Evolutionary conservation across 2,329 filamentous ascomycete species (phyloP).

Genomic region (Helicocarpus griseus): DNA sequence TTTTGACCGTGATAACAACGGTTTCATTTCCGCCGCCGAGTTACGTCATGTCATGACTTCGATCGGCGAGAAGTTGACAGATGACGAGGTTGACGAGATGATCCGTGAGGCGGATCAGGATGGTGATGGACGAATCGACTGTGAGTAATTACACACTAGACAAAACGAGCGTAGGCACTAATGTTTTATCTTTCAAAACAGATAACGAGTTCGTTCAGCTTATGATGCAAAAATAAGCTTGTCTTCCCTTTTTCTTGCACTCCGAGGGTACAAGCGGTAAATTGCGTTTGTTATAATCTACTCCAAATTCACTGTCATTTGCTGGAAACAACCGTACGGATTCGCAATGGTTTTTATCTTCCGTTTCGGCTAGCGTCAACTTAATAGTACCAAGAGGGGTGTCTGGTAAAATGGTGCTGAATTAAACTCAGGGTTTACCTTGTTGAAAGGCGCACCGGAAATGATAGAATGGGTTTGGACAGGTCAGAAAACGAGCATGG

Average conservation of each 20-base stretch:
- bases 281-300: background rate
- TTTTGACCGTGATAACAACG: conserved; percentile 85
- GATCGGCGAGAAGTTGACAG: conserved; percentile 82
- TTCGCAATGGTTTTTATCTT: background rate
- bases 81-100: conserved; percentile 89
- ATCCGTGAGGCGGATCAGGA: conserved; percentile 86
- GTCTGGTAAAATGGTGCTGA: background rate
- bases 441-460: conserved; percentile 1
- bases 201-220: conserved; percentile 91
- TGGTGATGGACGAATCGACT: conserved; percentile 79
- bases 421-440: background rate
- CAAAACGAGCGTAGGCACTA: background rate
- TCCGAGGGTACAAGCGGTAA: background rate
- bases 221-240: conserved; percentile 83
- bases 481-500: background rate
- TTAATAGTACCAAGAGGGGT: background rate
- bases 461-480: conserved; percentile 3
- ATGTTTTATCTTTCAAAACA: conserved; percentile 25
- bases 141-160: conserved; percentile 41
- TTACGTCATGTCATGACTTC: conserved; percentile 87
- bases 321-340: background rate
- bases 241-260: background rate
- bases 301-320: background rate
- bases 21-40: conserved; percentile 81
- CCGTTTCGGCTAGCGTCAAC: background rate